phyloP scores from a whole-genome alignment of 345 rosid genomes.

The Citropsis articulata region DNA sequence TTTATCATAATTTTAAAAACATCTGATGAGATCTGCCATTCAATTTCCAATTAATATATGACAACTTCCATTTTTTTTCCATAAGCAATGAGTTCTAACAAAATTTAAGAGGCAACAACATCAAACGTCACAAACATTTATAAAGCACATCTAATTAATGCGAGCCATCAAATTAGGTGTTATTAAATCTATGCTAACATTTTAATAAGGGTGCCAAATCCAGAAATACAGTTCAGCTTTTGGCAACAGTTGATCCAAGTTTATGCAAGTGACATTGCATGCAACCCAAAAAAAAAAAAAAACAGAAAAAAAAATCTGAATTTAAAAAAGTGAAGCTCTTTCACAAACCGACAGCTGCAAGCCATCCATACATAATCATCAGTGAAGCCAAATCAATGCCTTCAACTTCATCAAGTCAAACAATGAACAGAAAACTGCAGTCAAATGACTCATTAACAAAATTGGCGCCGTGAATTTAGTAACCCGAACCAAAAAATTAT shows the following conservation, averaged over 20 bases:
- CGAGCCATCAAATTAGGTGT: background rate
- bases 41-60: background rate
- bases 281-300: background rate
- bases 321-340: background rate
- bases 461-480: background rate
- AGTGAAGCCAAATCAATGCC: background rate
- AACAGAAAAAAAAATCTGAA: background rate
- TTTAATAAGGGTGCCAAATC: background rate
- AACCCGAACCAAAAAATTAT: background rate
- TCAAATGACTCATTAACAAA: background rate
- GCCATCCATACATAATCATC: background rate
- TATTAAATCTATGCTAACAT: background rate
- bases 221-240: background rate
- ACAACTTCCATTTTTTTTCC: background rate
- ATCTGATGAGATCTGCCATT: background rate
- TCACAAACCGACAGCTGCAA: background rate
- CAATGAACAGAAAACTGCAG: background rate
- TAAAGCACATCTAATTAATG: background rate
- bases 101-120: background rate
- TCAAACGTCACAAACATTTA: background rate
- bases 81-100: background rate
- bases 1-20: background rate
- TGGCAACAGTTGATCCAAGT: background rate
- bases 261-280: background rate
- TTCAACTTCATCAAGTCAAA: constrained; percentile 7